Evolutionary conservation across 257 asterid genomes (phyloP), one percentile per base, ranked within the genome.

Genomic region (Forsythia viridissima): DNA sequence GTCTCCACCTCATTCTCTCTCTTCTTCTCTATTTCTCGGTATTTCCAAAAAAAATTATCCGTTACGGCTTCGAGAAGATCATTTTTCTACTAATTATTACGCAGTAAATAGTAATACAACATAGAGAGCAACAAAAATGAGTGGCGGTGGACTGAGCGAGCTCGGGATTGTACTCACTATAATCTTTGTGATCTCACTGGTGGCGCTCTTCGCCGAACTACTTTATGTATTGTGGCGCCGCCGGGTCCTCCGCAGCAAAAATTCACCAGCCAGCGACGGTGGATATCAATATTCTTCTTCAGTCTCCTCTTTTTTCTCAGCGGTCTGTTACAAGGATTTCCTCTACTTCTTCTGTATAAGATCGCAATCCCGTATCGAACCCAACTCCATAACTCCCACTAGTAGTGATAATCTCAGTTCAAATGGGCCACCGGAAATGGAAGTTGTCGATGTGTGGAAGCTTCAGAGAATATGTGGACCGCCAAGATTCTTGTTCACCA

Each of bases 191-290:
- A 39, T 87, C 85, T 80, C 91, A 20, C 76, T 90, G 16, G 75
- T 72, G 40, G 85, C 88, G 24, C 86, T 92, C 71, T 24, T 88
- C 44, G 75, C 84, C 46, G 86, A 86, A 77, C 70, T 89, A 77
- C 69, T 87, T 69, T 88, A 86, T 75, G 81, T 85, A 15, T 48
- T 83, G 13, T 85, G 91, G 91, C 92, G 91, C 55, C 96, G 94
- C 86, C 89, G 89, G n/a, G 42, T 63, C 37, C 81, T 83, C 82
- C 87, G 79, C 86, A 88, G 86, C 15, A 89, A 77, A 40, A 69
- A 11, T 24, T 83, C 52, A n/a, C 4, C 57, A 41, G 76, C 70
- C 3, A 46, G 34, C 8, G 52, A 51, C 52, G 77, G 67, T 30
- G 79, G 43, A 20, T 84, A 74, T 3, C 81, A 75, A 42, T 44